These are phyloP conservation scores for Backusella sp. DNA, from an alignment of 192 early-diverging fungal species.

Conservation along the genomic window DNA sequence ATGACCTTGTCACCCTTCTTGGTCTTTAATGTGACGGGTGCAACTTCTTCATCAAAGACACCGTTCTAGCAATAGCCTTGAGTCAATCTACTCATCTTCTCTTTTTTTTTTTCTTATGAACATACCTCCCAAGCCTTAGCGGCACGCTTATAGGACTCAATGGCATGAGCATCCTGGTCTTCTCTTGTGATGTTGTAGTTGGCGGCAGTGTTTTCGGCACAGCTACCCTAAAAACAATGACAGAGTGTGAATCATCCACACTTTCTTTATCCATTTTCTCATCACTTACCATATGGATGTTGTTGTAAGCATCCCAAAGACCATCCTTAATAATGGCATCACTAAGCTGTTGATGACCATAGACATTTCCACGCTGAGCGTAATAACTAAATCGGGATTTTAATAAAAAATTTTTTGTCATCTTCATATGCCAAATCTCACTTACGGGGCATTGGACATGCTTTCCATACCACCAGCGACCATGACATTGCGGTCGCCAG, in stretches of 20 bases:
- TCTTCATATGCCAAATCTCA: slow-evolving; percentile 12
- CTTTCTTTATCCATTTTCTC: background rate
- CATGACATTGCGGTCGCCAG: slow-evolving; percentile 79
- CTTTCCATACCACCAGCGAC: slow-evolving; percentile 95
- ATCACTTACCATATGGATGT: slow-evolving; percentile 61
- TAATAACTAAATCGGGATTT: slow-evolving; percentile 45
- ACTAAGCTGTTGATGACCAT: slow-evolving; percentile 75
- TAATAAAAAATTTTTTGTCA: background rate
- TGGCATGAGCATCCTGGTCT: slow-evolving; percentile 87
- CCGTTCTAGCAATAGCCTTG: slow-evolving; percentile 42
- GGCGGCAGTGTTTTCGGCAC: slow-evolving; percentile 85
- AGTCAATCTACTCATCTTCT: background rate
- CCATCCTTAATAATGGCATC: slow-evolving; percentile 97
- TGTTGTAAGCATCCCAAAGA: slow-evolving; percentile 95
- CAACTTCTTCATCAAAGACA: slow-evolving; percentile 79
- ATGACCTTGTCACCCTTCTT: slow-evolving; percentile 81
- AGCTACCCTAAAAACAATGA: slow-evolving; percentile 52
- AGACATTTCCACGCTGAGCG: slow-evolving; percentile 59
- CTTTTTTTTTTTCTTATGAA: background rate
- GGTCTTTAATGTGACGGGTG: slow-evolving; percentile 80
- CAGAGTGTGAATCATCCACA: background rate
- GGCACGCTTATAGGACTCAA: slow-evolving; percentile 84
- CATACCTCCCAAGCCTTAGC: slow-evolving; percentile 83
- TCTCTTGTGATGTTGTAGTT: slow-evolving; percentile 87
- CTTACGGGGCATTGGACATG: slow-evolving; percentile 93